These are phyloP conservation scores for Tricholoma saponaceum DNA, from an alignment of 768 basidiomycete genomes.

Conservation along the genomic window DNA sequence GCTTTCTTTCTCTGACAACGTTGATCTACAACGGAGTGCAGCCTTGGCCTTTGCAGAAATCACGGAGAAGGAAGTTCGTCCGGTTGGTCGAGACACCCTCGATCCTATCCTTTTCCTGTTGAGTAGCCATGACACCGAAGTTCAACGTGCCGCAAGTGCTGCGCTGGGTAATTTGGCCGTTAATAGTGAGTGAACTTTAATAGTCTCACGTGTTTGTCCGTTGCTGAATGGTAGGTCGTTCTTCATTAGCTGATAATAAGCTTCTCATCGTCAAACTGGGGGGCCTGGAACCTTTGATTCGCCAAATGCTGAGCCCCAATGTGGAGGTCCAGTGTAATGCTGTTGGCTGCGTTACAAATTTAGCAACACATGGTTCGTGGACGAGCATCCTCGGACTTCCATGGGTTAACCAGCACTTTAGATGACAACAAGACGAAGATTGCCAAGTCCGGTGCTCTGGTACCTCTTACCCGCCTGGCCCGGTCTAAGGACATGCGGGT, in stretches of 20 bases:
- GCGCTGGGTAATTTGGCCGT: conserved; percentile 97
- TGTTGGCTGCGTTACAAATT: conserved; percentile 97
- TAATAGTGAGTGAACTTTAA: conserved; percentile 67
- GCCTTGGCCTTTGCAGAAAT: conserved; percentile 99
- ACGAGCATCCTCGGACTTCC: conserved; percentile 10
- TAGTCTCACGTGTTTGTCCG: neutral
- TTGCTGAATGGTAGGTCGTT: conserved; percentile 11
- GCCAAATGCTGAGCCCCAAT: conserved; percentile 98
- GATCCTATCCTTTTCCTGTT: conserved; percentile 98
- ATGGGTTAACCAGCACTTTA: conserved; percentile 24
- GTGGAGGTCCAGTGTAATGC: conserved; percentile 99
- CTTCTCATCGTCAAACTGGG: conserved; percentile 97
- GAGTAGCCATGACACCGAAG: conserved; percentile 97
- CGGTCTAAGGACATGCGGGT: conserved; percentile 99
- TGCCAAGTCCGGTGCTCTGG: conserved; percentile 97
- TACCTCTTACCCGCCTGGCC: conserved; percentile 92
- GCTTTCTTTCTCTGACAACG: conserved; percentile 98
- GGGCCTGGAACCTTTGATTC: conserved; percentile 94
- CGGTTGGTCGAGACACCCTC: conserved; percentile 93
- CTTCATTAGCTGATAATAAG: conserved; percentile 87
- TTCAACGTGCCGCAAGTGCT: conserved; percentile 96
- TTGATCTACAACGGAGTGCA: conserved; percentile 96
- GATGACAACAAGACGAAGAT: conserved; percentile 99
- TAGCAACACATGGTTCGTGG: conserved; percentile 90
- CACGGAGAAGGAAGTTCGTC: conserved; percentile 98